Percentiles rank a stretch among this genome's conserved stretches.
Evolutionary conservation across 805 yeast species (phyloP).

Genomic region (Nakazawaea siamensis): DNA sequence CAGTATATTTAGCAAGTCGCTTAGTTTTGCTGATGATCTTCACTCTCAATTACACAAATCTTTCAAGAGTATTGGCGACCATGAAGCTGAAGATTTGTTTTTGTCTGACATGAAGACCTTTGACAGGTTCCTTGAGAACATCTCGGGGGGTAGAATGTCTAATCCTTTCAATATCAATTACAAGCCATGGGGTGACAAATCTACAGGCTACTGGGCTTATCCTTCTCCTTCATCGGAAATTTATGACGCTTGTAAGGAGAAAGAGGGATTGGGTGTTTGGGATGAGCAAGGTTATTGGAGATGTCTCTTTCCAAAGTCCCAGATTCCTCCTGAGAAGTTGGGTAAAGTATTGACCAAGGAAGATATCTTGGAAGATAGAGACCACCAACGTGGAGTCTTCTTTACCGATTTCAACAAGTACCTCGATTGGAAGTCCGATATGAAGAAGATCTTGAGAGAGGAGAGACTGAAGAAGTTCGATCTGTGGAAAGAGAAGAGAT

Average conservation of each 20-base stretch:
- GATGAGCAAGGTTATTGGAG: conserved; percentile 81
- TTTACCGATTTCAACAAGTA: conserved; percentile 60
- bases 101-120: conserved; percentile 7
- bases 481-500: conserved; percentile 13
- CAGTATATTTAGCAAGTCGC: conserved; percentile 1
- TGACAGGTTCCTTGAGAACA: conserved; percentile 3
- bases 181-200: conserved; percentile 15
- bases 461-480: conserved; percentile 21
- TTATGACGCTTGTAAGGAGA: conserved; percentile 54
- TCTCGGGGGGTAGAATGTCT: conserved; percentile 4
- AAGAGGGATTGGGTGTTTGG: conserved; percentile 74
- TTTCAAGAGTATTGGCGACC: not conserved
- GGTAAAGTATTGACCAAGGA: conserved; percentile 42
- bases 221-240: conserved; percentile 51
- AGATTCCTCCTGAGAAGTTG: conserved; percentile 24
- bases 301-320: conserved; percentile 68
- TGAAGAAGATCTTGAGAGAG: conserved; percentile 35
- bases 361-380: conserved; percentile 38
- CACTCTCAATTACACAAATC: conserved; percentile 1
- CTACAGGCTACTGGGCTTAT: conserved; percentile 40
- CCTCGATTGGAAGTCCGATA: conserved; percentile 58
- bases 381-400: conserved; percentile 46
- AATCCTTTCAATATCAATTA: conserved; percentile 9
- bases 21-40: conserved; percentile 1
- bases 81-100: conserved; percentile 5